Percentiles rank a stretch among this genome's conserved stretches.
Evolutionary conservation across 164 flowering plant genomes (phyloP).

Genomic region (Vitis labrusca): DNA sequence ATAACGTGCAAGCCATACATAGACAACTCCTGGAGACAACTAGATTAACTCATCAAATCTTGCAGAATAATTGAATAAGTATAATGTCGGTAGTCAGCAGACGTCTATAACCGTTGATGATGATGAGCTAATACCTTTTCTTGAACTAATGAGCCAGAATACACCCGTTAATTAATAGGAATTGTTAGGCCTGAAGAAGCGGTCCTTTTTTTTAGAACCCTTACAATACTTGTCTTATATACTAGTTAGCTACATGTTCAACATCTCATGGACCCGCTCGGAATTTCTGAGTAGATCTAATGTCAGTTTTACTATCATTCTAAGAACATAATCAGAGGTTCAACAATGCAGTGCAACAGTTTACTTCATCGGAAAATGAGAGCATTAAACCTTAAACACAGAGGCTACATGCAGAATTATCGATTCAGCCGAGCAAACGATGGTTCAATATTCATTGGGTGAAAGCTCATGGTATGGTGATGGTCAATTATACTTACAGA

Average conservation of each 20-base stretch:
- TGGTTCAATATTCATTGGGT: slow-evolving; percentile 41
- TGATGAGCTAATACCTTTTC: slow-evolving; percentile 89
- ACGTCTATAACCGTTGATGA: slow-evolving; percentile 4
- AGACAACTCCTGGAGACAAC: too few species aligned
- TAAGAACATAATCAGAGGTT: slow-evolving; percentile 78
- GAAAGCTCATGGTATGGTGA: slow-evolving; percentile 43
- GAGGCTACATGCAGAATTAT: slow-evolving; percentile 74
- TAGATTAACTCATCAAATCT: too few species aligned
- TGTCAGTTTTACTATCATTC: slow-evolving; percentile 78
- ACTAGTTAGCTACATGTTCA: slow-evolving; percentile 89
- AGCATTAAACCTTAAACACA: slow-evolving; percentile 85
- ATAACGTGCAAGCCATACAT: too few species aligned
- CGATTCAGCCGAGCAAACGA: slow-evolving; percentile 39
- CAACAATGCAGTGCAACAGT: slow-evolving; percentile 95
- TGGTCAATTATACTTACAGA: slow-evolving; percentile 64
- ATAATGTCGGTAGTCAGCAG: too few species aligned
- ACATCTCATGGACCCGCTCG: slow-evolving; percentile 93
- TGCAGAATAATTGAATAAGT: too few species aligned
- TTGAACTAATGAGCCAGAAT: slow-evolving; percentile 94
- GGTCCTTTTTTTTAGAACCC: slow-evolving; percentile 70
- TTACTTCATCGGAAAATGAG: slow-evolving; percentile 79
- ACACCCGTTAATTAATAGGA: slow-evolving; percentile 85
- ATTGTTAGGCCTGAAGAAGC: slow-evolving; percentile 83
- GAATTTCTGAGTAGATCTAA: slow-evolving; percentile 80
- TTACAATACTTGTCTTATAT: slow-evolving; percentile 87